phyloP scores from a whole-genome alignment of 495 filamentous ascomycete genomes.

The Hypoxylon rickii region DNA sequence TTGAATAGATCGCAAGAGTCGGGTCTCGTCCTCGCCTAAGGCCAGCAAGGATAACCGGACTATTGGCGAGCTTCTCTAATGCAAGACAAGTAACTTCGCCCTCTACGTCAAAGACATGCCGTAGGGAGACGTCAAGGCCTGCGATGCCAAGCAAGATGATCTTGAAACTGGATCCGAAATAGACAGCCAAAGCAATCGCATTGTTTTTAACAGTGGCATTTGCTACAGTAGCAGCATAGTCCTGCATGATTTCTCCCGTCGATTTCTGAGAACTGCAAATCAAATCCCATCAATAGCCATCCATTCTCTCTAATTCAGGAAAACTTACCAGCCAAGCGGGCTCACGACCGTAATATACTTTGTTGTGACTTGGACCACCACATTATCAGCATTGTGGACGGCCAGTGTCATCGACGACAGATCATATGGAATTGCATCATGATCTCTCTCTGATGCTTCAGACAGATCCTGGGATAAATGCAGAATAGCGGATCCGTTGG shows the following conservation, averaged over 20 bases:
- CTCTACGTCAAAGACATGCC: constrained; percentile 32
- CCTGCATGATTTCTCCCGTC: constrained; percentile 31
- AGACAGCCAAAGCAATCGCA: constrained; percentile 43
- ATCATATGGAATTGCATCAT: constrained; percentile 54
- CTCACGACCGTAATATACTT: constrained; percentile 47
- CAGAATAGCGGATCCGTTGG: constrained; percentile 47
- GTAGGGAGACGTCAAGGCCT: constrained; percentile 26
- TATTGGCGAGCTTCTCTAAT: constrained; percentile 17
- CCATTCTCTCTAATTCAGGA: constrained; percentile 14
- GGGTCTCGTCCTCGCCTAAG: constrained; percentile 35
- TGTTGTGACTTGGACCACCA: constrained; percentile 63
- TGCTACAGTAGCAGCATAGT: constrained; percentile 30
- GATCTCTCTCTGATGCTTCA: constrained; percentile 35
- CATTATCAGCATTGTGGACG: constrained; percentile 35
- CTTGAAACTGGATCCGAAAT: constrained; percentile 35
- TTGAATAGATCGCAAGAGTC: constrained; percentile 33
- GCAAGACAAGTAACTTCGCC: constrained; percentile 50
- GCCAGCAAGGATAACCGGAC: constrained; percentile 38
- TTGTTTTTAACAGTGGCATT: constrained; percentile 40
- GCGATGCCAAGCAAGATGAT: constrained; percentile 40
- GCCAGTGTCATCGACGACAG: constrained; percentile 60
- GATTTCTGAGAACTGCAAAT: constrained; percentile 33
- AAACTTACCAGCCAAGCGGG: constrained; percentile 32
- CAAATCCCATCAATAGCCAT: constrained; percentile 4
- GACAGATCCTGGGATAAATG: constrained; percentile 45